Evolutionary conservation across 371 early-diverging fungal genomes (phyloP).

Genomic region (Gilbertella persicaria): DNA sequence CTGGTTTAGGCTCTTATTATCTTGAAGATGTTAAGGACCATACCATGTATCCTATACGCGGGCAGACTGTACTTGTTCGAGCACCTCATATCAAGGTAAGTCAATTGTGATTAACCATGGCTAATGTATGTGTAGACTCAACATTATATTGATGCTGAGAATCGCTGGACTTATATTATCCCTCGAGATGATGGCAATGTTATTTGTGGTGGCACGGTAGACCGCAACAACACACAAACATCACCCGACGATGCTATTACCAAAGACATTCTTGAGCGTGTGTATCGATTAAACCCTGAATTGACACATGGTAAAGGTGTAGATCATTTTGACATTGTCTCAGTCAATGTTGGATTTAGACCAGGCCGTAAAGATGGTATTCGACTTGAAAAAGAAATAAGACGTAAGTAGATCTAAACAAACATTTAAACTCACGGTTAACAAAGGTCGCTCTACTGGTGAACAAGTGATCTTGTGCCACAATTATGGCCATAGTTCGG

Average conservation of each 20-base stretch:
- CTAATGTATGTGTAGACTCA: constrained; percentile 18
- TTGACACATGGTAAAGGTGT: constrained; percentile 43
- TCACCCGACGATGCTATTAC: constrained; percentile 36
- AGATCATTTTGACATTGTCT: constrained; percentile 58
- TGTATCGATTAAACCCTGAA: constrained; percentile 37
- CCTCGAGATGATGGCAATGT: constrained; percentile 79
- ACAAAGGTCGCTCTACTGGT: constrained; percentile 25
- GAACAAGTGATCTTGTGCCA: constrained; percentile 37
- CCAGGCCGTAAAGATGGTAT: constrained; percentile 74
- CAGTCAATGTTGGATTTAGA: constrained; percentile 71
- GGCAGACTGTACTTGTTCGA: constrained; percentile 72
- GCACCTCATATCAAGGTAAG: constrained; percentile 66
- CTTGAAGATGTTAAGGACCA: constrained; percentile 73
- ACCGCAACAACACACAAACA: constrained; percentile 30
- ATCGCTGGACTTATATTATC: constrained; percentile 74
- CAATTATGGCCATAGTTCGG: constrained; percentile 48
- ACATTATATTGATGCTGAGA: constrained; percentile 30
- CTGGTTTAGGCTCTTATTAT: constrained; percentile 62
- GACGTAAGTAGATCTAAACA: constrained; percentile 37
- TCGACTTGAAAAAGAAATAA: constrained; percentile 66
- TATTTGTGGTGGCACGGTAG: constrained; percentile 66
- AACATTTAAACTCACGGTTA: background rate
- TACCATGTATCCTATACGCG: constrained; percentile 68
- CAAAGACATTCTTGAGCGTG: constrained; percentile 31
- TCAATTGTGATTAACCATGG: background rate